A percentile compares a stretch with the other conserved stretches of the same genome.
Evolutionary conservation across 257 asterid genomes (phyloP).

Genomic region (Petrea volubilis): DNA sequence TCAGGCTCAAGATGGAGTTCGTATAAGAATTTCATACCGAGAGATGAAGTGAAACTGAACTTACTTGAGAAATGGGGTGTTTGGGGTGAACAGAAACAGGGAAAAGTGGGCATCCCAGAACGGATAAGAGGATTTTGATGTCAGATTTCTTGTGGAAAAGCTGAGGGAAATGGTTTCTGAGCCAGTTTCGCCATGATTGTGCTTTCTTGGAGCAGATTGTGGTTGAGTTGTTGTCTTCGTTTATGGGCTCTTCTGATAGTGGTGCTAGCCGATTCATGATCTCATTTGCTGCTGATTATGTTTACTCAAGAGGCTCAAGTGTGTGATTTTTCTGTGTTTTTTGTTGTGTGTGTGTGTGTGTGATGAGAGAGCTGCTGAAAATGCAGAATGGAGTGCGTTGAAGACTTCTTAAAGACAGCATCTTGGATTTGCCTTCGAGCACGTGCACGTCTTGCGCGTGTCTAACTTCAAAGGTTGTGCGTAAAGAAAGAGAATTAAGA

Average conservation of each 20-base stretch:
- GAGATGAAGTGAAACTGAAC: background rate
- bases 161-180: slow-evolving; percentile 52
- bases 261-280: slow-evolving; percentile 70
- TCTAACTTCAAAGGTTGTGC: background rate
- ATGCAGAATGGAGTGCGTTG: background rate
- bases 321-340: background rate
- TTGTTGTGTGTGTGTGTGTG: background rate
- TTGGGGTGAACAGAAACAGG: slow-evolving; percentile 51
- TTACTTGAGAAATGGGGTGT: slow-evolving; percentile 50
- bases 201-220: slow-evolving; percentile 34
- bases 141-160: slow-evolving; percentile 68
- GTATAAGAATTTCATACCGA: too few relatives aligned
- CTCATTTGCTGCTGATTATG: background rate
- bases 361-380: background rate
- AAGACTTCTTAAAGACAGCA: slow-evolving; percentile 18
- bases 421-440: slow-evolving; percentile 15
- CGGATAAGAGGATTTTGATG: slow-evolving; percentile 65
- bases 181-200: slow-evolving; percentile 63
- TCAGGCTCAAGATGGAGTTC: too few relatives aligned
- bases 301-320: too few relatives aligned
- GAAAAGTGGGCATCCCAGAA: slow-evolving; percentile 83
- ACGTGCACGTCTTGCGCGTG: slow-evolving; percentile 32
- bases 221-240: slow-evolving; percentile 46
- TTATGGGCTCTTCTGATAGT: slow-evolving; percentile 65
- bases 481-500: background rate